Percentiles rank a stretch among this genome's conserved stretches.
Conservation (phyloP, 108 stramenopile species). For the Skeletonema marinoi region DNA sequence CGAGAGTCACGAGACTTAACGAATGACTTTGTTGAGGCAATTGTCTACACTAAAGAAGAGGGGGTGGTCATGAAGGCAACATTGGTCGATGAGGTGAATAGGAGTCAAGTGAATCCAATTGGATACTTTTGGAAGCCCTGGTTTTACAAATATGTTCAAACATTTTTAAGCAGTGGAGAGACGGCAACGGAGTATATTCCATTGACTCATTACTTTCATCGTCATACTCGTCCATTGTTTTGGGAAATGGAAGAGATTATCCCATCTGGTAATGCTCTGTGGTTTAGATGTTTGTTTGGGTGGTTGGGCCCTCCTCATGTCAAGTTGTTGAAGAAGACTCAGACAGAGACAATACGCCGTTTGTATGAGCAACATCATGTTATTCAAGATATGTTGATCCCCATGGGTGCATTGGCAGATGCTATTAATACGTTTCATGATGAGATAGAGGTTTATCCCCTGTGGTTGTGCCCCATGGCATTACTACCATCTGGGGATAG, state of each 20-base stretch:
- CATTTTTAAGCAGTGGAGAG: constrained; percentile 26
- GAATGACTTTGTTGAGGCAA: constrained; percentile 45
- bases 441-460: constrained; percentile 58
- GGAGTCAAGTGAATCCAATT: constrained; percentile 4
- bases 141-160: constrained; percentile 66
- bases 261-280: constrained; percentile 60
- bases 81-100: constrained; percentile 41
- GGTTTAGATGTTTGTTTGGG: constrained; percentile 60
- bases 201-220: constrained; percentile 59
- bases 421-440: constrained; percentile 44
- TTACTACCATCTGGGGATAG: constrained; percentile 22
- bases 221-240: constrained; percentile 58
- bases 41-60: constrained; percentile 49
- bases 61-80: constrained; percentile 57
- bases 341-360: constrained; percentile 43
- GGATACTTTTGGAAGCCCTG: constrained; percentile 64
- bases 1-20: constrained; percentile 14
- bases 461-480: constrained; percentile 57
- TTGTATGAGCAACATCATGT: constrained; percentile 41
- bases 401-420: constrained; percentile 48
- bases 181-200: constrained; percentile 55
- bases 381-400: constrained; percentile 64
- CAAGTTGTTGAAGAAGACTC: constrained; percentile 48
- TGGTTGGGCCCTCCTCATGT: constrained; percentile 66
- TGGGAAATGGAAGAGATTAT: constrained; percentile 74